A percentile compares a stretch with the other conserved stretches of the same genome.
phyloP scores from a whole-genome alignment of 2,329 filamentous ascomycete genomes.

The Onygenales sp. region DNA sequence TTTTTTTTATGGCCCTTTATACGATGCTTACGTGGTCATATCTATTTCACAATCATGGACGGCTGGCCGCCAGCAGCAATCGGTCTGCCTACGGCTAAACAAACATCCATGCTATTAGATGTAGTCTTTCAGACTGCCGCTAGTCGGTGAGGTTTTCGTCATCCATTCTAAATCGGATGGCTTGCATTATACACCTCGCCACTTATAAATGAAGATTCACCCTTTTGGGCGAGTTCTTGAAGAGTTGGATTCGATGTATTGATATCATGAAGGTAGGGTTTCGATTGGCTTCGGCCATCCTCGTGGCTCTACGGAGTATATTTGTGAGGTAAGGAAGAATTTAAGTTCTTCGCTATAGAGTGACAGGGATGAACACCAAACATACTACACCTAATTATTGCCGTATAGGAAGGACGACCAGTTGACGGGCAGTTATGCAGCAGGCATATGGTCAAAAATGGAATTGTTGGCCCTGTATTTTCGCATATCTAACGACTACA shows the following conservation, averaged over 20 bases:
- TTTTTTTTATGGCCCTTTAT: background rate
- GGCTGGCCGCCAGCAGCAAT: background rate
- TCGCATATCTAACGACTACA: background rate
- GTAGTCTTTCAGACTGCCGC: background rate
- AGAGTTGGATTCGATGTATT: background rate
- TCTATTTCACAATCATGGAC: background rate
- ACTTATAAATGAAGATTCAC: background rate
- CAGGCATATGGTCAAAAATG: background rate
- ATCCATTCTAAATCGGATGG: background rate
- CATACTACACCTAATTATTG: background rate
- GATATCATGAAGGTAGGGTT: background rate
- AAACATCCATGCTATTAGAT: background rate
- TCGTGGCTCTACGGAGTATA: background rate
- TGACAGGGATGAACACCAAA: background rate
- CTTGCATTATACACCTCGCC: background rate
- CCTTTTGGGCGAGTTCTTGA: background rate
- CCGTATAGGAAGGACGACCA: background rate
- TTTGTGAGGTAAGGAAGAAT: background rate
- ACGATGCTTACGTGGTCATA: background rate
- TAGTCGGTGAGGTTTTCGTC: background rate
- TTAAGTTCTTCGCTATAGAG: background rate
- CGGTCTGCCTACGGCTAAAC: background rate
- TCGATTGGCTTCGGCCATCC: background rate
- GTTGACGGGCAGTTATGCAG: background rate
- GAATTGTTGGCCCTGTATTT: background rate